Evolutionary conservation across 2,329 filamentous ascomycete genomes (phyloP), one percentile per base, ranked within the genome.

Genomic region (Cytospora schulzeri): DNA sequence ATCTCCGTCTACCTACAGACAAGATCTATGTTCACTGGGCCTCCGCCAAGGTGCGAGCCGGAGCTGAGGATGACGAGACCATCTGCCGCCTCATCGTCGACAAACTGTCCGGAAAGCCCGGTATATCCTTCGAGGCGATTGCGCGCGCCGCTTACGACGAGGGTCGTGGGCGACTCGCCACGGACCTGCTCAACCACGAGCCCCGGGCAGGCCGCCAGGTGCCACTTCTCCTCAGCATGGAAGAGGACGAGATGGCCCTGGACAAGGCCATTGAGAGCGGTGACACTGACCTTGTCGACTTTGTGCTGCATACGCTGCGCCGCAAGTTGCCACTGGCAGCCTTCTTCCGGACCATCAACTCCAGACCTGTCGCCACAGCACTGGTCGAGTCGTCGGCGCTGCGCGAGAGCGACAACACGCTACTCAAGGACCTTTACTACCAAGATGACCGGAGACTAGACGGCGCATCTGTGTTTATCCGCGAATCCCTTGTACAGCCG

Each of bases 1-100:
- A 96, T 74, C 81, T 99, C 2, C 90, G 89, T 66, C 83, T 99
- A 4, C 90, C 94, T 0, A 91, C 93, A 0, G 93, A 96, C 75
- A 87, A 88, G 61, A 96, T 99, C 65, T 97, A 97, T 72, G 92
- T 97, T 1, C 93, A 97, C 74, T 99, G 95, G 95, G 95, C 95
- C 1, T 94, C 91, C 22, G 90, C 95, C 73, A 99, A 98, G 75
- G 94, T 98, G 4, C 91, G 93, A 29, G 81, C 90, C 3, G 93
- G 93, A 0, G 85, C 88, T 0, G 93, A 93, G 68, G 90, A 96
- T 67, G 95, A 98, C 72, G 93, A 96, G 54, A 87, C 88, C 1
- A 92, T 97, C 51, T 97, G 93, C 76, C 86, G 87, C 35, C 82
- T 93, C 59, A 92, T 99, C 17, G 93, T 98, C 12, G 88, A 92